phyloP scores from a whole-genome alignment of 1,139 yeast species.

The Taiozyma sp. region DNA sequence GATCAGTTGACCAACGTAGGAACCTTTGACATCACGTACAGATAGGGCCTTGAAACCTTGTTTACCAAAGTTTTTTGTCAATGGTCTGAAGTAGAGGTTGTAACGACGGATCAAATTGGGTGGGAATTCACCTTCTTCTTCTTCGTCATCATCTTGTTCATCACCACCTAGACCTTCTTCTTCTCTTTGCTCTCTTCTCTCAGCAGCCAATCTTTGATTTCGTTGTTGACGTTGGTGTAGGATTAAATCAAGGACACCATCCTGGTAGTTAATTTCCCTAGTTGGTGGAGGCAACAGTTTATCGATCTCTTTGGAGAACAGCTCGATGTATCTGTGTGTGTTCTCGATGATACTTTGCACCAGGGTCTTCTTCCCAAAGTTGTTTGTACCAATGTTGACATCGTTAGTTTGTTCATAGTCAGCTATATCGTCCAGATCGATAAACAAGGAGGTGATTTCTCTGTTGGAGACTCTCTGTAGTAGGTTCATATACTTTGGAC shows the following conservation, averaged over 20 bases:
- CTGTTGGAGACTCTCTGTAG: slow-evolving; percentile 83
- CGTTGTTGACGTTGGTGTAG: slow-evolving; percentile 83
- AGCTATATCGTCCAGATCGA: slow-evolving; percentile 83
- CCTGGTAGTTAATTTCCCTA: slow-evolving; percentile 68
- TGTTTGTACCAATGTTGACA: slow-evolving; percentile 25
- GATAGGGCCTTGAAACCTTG: slow-evolving; percentile 54
- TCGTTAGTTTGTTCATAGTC: slow-evolving; percentile 43
- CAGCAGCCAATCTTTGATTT: slow-evolving; percentile 68
- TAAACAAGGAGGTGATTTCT: slow-evolving; percentile 56
- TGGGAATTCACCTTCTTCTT: slow-evolving; percentile 57
- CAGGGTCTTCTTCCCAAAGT: slow-evolving; percentile 30
- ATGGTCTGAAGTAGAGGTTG: slow-evolving; percentile 79
- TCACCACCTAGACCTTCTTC: slow-evolving; percentile 28
- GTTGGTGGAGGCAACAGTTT: slow-evolving; percentile 81
- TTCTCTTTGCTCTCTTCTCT: slow-evolving; percentile 47
- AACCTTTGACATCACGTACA: slow-evolving; percentile 86
- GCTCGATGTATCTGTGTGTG: slow-evolving; percentile 72
- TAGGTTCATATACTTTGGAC: slow-evolving; percentile 73
- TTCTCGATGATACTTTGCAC: slow-evolving; percentile 61
- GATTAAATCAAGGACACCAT: slow-evolving; percentile 90
- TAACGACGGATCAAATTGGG: slow-evolving; percentile 84
- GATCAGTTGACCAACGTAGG: slow-evolving; percentile 76
- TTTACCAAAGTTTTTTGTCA: slow-evolving; percentile 31
- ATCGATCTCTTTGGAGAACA: slow-evolving; percentile 73
- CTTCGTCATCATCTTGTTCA: slow-evolving; percentile 24